Evolutionary conservation across 2,329 filamentous ascomycete genomes (phyloP).

Genomic region (Mycosphaerella sp.): DNA sequence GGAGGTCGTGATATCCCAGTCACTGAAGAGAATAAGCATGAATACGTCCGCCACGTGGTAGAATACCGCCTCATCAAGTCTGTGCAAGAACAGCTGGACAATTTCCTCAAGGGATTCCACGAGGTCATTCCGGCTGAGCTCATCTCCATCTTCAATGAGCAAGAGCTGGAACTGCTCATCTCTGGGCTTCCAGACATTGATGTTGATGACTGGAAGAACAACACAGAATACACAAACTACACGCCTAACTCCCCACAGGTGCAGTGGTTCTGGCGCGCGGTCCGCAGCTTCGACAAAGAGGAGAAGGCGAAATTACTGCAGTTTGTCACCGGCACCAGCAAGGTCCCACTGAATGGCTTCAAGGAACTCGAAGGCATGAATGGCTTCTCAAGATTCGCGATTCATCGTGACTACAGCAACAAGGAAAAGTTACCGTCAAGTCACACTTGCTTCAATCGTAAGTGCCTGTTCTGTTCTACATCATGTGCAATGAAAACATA

Average conservation of each 20-base stretch:
- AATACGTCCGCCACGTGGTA: conserved; percentile 90
- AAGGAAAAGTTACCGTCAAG: conserved; percentile 93
- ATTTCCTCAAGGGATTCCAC: conserved; percentile 82
- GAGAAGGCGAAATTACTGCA: conserved; percentile 95
- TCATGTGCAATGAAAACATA: conserved; percentile 3
- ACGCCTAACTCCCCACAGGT: conserved; percentile 90
- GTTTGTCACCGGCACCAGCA: conserved; percentile 96
- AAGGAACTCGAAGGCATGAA: conserved; percentile 99
- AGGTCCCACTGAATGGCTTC: conserved; percentile 97
- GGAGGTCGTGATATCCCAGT: conserved; percentile 88
- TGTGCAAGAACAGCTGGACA: conserved; percentile 87
- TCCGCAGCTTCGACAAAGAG: conserved; percentile 97
- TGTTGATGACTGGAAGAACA: conserved; percentile 98
- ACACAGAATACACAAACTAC: conserved; percentile 98
- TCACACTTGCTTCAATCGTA: conserved; percentile 99
- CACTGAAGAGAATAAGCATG: conserved; percentile 97
- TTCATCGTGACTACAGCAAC: conserved; percentile 94
- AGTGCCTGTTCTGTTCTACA: conserved; percentile 42
- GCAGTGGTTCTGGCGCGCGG: conserved; percentile 98
- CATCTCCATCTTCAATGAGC: conserved; percentile 96
- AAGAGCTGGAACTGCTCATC: conserved; percentile 92
- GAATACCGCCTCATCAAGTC: conserved; percentile 89
- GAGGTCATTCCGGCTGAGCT: conserved; percentile 94
- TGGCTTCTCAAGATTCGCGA: conserved; percentile 95
- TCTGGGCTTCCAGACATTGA: conserved; percentile 97